Evolutionary conservation across 164 flowering plant species (phyloP), one percentile per base, ranked within the genome.

Genomic region (Dillenia turbinata): DNA sequence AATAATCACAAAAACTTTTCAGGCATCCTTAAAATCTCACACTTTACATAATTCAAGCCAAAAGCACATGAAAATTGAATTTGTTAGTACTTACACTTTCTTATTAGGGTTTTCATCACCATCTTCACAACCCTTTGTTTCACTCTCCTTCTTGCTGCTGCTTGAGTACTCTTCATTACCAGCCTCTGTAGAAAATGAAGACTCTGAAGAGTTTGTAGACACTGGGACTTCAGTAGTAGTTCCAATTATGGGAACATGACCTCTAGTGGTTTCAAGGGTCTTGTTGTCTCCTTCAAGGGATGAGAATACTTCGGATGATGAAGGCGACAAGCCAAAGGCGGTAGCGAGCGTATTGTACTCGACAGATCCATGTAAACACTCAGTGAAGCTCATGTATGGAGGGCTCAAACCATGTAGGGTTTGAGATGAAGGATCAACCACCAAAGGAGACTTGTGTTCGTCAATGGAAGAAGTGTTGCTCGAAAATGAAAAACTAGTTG

Each of bases 111-210:
- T 64, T 12, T 83, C 86, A 51, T 48, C 80, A 45, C 69, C 85
- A 55, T 77, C 83, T 52, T 73, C 78, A 45, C 50, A 47, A 51
- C 54, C 78, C 63, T 71, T 74, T 0, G 55, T 22, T 59, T 66
- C 69, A 52, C n/a, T 26, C 10, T 76, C 77, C 52, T 73, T 77
- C 77, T 73, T 79, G 24, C 62, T 73, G 64, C 70, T 75, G 22
- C 65, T 65, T 0, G 78, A 73, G 52, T 77, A 79, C 33, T 78
- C 87, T 15, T 71, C 83, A 10, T 53, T 77, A 1, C 74, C 85
- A 0, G 84, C 85, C 69, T 82, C 90, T 2, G 68, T 71, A 1
- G 89, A 85, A 2, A 85, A 77, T 6, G 81, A 82, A n/a, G 90
- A 84, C 43, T 80, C 71, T 12, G 86, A 81, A 49, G 90, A 85